phyloP scores from a whole-genome alignment of 257 asterid species.

The Jacaranda copaia region DNA sequence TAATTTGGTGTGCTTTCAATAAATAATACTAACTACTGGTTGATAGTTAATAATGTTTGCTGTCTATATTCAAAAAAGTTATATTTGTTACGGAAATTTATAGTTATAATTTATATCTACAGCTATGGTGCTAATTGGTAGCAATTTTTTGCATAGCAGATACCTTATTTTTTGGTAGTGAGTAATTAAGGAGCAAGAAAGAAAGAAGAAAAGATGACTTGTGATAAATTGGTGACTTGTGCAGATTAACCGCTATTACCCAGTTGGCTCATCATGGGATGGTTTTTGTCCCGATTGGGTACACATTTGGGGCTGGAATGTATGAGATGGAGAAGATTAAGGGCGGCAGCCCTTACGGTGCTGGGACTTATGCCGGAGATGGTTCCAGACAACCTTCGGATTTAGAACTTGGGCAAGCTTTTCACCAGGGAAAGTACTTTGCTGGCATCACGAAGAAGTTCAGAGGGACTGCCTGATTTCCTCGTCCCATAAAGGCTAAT shows the following conservation, averaged over 20 bases:
- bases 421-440: slow-evolving; percentile 61
- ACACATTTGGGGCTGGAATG: slow-evolving; percentile 31
- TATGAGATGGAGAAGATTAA: slow-evolving; percentile 58
- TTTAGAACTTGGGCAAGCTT: slow-evolving; percentile 55
- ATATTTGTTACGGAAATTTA: no score
- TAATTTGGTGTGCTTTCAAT: no score
- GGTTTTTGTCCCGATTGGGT: slow-evolving; percentile 61
- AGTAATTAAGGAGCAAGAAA: no score
- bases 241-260: slow-evolving; percentile 63
- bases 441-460: slow-evolving; percentile 64
- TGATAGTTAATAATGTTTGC: no score
- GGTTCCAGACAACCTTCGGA: slow-evolving; percentile 61
- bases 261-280: slow-evolving; percentile 64
- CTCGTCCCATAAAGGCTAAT: neutral
- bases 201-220: neutral
- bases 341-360: slow-evolving; percentile 67
- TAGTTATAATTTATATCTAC: no score
- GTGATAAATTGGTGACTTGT: slow-evolving; percentile 5
- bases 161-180: no score
- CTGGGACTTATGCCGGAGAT: slow-evolving; percentile 63
- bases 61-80: no score
- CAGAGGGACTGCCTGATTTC: slow-evolving; percentile 40
- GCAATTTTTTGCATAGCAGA: no score
- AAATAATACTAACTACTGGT: no score
- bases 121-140: no score